A percentile compares a stretch with the other conserved stretches of the same genome.
phyloP scores from a whole-genome alignment of 352 stramenopile genomes.

The Phytopythium kandeliae region DNA sequence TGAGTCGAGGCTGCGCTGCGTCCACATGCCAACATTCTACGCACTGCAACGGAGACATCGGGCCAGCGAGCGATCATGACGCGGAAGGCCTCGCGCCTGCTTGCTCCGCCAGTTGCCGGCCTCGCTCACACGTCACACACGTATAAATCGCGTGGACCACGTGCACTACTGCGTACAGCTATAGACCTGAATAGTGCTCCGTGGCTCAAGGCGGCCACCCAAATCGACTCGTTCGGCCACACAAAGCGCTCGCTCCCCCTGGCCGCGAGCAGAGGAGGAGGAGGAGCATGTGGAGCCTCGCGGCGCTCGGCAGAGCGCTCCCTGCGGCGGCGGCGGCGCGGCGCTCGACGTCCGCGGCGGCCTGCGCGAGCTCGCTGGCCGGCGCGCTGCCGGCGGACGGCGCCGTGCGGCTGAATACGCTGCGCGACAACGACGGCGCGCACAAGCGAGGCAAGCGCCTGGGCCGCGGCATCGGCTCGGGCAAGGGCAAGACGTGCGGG shows the following conservation, averaged over 20 bases:
- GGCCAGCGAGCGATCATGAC: too few relatives aligned
- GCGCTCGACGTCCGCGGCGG: constrained; percentile 16
- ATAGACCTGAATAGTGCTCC: too few relatives aligned
- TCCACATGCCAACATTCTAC: too few relatives aligned
- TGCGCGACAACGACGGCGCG: constrained; percentile 82
- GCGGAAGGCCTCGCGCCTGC: too few relatives aligned
- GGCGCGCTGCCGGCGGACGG: constrained; percentile 27
- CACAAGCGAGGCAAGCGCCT: constrained; percentile 89
- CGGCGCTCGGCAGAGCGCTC: constrained; percentile 48
- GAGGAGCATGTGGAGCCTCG: constrained; percentile 49
- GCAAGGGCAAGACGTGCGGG: constrained; percentile 94
- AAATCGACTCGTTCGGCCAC: background rate
- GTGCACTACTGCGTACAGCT: too few relatives aligned
- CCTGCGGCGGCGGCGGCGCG: constrained; percentile 15
- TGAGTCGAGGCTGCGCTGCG: too few relatives aligned
- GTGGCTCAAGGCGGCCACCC: constrained; percentile 8
- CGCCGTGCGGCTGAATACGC: constrained; percentile 75
- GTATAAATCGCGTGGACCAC: too few relatives aligned
- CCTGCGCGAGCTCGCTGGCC: constrained; percentile 46
- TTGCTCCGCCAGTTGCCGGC: too few relatives aligned
- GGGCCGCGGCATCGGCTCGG: constrained; percentile 90
- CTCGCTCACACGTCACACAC: too few relatives aligned
- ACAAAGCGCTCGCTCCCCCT: too few relatives aligned
- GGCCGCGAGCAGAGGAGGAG: too few relatives aligned
- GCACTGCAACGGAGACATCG: too few relatives aligned